A percentile compares a stretch with the other conserved stretches of the same genome.
Evolutionary conservation across 2,329 filamentous ascomycete genomes (phyloP).

Genomic region (Aspergillus terreus): DNA sequence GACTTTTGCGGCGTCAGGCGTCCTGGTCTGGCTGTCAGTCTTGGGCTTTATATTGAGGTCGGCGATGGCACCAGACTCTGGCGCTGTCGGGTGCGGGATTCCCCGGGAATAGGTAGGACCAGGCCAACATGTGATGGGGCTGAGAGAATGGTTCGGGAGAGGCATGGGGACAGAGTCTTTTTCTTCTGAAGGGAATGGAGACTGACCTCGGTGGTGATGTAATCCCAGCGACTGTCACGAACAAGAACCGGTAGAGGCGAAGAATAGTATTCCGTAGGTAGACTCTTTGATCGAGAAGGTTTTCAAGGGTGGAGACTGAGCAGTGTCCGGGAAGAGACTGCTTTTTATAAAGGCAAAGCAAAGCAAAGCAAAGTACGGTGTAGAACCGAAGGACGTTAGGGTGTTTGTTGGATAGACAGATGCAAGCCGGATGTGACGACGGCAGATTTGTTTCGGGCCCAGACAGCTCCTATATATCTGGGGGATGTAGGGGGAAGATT

Average conservation of each 20-base stretch:
- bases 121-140: not conserved
- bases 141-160: not conserved
- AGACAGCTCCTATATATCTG: constrained; percentile 3
- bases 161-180: not conserved
- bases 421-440: not conserved
- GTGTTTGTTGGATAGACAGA: not conserved
- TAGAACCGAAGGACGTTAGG: not conserved
- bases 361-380: not conserved
- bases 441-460: constrained; percentile 5
- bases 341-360: not conserved
- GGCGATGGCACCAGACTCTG: not conserved
- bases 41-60: too few relatives aligned
- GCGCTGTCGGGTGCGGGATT: not conserved
- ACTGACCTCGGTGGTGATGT: not conserved
- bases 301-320: too few relatives aligned
- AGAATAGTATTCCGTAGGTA: not conserved
- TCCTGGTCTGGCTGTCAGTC: too few relatives aligned
- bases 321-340: not conserved
- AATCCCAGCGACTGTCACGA: not conserved
- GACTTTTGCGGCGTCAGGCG: too few relatives aligned
- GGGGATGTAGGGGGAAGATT: not conserved
- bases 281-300: not conserved
- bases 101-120: not conserved
- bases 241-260: not conserved
- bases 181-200: not conserved